Evolutionary conservation across 305 asterid genomes (phyloP), one percentile per base, ranked within the genome.

Genomic region (Lippia alba): DNA sequence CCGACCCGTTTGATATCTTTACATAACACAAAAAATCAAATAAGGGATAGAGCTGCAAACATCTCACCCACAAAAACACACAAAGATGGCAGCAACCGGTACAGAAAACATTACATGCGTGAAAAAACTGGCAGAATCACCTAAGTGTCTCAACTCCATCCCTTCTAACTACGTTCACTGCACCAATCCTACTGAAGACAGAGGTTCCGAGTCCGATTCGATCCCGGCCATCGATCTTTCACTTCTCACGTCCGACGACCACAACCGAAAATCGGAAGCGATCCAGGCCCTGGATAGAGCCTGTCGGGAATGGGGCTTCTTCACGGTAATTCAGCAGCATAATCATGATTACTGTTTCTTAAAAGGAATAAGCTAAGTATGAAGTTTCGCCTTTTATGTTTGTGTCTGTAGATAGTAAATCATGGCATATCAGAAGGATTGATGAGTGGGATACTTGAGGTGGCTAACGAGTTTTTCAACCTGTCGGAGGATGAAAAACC

Each of bases 251-350:
- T 89, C 91, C 44, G 50, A 63, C 56, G 59, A 84, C 76, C 79
- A 80, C 2, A 45, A 73, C 24, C 79, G 57, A 2, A 82, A 64
- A 72, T 79, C 84, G 74, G 76, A 74, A 78, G 87, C 81, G 59
- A 63, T 89, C 61, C 79, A 71, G 9, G 80, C 83, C 39, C 85
- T 91, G 8, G 83, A 82, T 61, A 77, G 53, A 59, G 96, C 97
- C 51, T 89, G 97, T 53, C 77, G 74, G 56, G 83, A 91, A 0
- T 91, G 96, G 97, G 98, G 96, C 15, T 92, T 89, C 80, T 92
- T 92, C 77, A 82, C 85, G 89, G 98, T 91, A 24, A 24, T 24
- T 24, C 30, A 24, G 30, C 30, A 24, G 30, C 41, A 36, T 36
- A 36, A 36, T 36, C 41, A 36, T 36, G 9, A 36, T 36, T 36